Evolutionary conservation across 345 rosid genomes (phyloP).

Genomic region (Pistacia integerrima): DNA sequence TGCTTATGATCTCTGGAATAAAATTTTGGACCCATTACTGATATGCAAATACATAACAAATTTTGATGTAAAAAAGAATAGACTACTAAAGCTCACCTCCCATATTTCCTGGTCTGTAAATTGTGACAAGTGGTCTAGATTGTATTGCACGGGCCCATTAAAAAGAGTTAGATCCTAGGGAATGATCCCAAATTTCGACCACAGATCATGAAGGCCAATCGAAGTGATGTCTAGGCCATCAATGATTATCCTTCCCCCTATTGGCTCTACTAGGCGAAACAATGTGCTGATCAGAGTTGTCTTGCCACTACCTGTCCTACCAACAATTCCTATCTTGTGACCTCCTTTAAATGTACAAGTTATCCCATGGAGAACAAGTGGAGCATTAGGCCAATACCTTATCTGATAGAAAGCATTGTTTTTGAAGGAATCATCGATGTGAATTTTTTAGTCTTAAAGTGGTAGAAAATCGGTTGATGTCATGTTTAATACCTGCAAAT

Average conservation of each 20-base stretch:
- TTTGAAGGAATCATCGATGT: not conserved
- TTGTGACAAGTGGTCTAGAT: constrained; percentile 55
- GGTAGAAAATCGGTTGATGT: not conserved
- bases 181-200: constrained; percentile 57
- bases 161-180: constrained; percentile 80
- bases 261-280: constrained; percentile 65
- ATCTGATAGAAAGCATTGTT: constrained; percentile 16
- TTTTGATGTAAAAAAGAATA: not conserved
- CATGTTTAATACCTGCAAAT: constrained; percentile 19
- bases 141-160: constrained; percentile 56
- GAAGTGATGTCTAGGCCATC: constrained; percentile 51
- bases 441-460: not conserved
- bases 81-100: constrained; percentile 36
- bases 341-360: constrained; percentile 37
- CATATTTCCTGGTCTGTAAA: constrained; percentile 47
- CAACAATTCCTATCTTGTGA: no score
- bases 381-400: constrained; percentile 35
- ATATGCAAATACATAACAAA: not conserved
- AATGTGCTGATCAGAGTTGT: not conserved
- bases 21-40: no score
- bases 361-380: constrained; percentile 39
- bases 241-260: constrained; percentile 52
- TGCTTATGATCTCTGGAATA: no score
- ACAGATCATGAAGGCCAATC: constrained; percentile 62
- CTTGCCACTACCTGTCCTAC: no score